Evolutionary conservation across 2,329 filamentous ascomycete genomes (phyloP).

Genomic region (Endoconidiophora polonica): DNA sequence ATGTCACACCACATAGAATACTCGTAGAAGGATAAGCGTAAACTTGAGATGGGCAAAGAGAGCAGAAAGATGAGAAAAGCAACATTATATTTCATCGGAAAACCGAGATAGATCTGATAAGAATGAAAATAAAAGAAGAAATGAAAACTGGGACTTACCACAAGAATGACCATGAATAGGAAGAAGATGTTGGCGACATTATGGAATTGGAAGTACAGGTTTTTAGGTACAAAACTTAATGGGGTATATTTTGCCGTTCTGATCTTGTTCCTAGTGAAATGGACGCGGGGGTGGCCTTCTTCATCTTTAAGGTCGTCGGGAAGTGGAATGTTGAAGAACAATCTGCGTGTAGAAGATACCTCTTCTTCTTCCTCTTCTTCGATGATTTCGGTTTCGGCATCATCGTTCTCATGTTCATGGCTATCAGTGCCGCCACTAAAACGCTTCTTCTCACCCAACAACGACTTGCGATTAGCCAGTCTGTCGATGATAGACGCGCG

Average conservation of each 20-base stretch:
- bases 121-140: background rate
- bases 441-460: constrained; percentile 51
- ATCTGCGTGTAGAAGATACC: constrained; percentile 29
- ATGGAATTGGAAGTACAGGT: constrained; percentile 94
- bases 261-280: constrained; percentile 87
- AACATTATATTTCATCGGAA: background rate
- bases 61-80: constrained; percentile 6
- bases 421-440: constrained; percentile 23
- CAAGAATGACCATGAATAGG: constrained; percentile 84
- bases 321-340: constrained; percentile 79
- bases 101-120: background rate
- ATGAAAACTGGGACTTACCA: constrained; percentile 41
- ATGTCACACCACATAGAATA: background rate
- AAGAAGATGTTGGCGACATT: constrained; percentile 99
- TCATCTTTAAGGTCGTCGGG: constrained; percentile 62
- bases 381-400: constrained; percentile 24
- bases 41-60: constrained; percentile 3
- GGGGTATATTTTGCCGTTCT: constrained; percentile 95
- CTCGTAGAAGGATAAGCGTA: constrained; percentile 6
- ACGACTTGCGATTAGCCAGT: constrained; percentile 41
- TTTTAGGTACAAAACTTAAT: constrained; percentile 88
- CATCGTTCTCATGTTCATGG: constrained; percentile 20
- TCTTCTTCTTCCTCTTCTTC: constrained; percentile 19
- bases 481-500: constrained; percentile 68
- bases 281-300: constrained; percentile 52